Percentiles rank a stretch among this genome's conserved stretches.
phyloP scores from a whole-genome alignment of 2,329 filamentous ascomycete species.

The Seiridium unicorne region DNA sequence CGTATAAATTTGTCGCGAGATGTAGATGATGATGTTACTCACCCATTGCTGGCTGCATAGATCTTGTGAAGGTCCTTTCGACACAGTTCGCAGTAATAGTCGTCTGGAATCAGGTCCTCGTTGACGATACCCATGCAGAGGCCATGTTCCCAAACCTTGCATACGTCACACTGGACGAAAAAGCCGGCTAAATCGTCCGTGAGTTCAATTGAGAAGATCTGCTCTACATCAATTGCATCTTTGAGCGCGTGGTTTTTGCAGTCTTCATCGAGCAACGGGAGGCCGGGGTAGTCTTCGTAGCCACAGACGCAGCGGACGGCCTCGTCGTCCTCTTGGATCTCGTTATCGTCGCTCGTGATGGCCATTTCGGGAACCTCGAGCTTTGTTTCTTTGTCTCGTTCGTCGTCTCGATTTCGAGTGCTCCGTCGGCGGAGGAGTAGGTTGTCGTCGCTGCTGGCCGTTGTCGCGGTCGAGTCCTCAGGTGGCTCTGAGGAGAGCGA shows the following conservation, averaged over 20 bases:
- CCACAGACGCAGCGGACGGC: conserved; percentile 94
- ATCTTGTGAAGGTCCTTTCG: conserved; percentile 88
- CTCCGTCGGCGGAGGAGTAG: conserved; percentile 72
- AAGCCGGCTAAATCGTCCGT: conserved; percentile 88
- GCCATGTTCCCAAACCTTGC: conserved; percentile 98
- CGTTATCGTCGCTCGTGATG: conserved; percentile 61
- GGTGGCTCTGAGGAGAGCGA: conserved; percentile 69
- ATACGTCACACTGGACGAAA: conserved; percentile 97
- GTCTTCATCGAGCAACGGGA: conserved; percentile 61
- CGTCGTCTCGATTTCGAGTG: conserved; percentile 71
- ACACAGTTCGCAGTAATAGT: conserved; percentile 94
- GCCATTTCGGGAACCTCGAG: conserved; percentile 47
- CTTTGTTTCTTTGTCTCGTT: conserved; percentile 43
- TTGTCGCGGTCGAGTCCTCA: conserved; percentile 55
- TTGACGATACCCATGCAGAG: conserved; percentile 97
- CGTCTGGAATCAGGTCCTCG: conserved; percentile 86
- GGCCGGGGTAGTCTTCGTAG: conserved; percentile 90
- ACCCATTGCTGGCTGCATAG: conserved; percentile 81
- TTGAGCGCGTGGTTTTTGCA: conserved; percentile 47
- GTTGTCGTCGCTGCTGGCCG: conserved; percentile 53
- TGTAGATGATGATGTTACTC: conserved; percentile 36
- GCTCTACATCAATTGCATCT: conserved; percentile 55
- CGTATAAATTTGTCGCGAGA: neutral
- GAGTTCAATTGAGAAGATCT: conserved; percentile 60
- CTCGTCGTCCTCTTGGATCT: conserved; percentile 85